Percentiles rank a stretch among this genome's conserved stretches.
These are phyloP conservation scores for Pyronema omphalodes DNA, from an alignment of 495 filamentous ascomycete genomes.

Conservation along the genomic window DNA sequence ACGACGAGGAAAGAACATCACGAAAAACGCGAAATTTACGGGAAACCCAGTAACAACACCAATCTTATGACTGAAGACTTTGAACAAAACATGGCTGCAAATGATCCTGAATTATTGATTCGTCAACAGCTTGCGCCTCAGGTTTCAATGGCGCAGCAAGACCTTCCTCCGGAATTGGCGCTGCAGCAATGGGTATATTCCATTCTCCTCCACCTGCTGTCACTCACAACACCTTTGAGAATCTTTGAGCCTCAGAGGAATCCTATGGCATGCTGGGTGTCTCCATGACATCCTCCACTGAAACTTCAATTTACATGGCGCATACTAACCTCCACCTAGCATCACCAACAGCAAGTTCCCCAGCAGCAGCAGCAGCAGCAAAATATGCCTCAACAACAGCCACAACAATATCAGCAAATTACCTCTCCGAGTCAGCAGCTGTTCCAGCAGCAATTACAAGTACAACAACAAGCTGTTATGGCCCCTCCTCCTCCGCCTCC, in stretches of 20 bases:
- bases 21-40: too few relatives aligned
- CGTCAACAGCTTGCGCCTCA: slow-evolving; percentile 15
- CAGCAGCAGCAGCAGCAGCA: slow-evolving; percentile 4
- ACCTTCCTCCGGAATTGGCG: slow-evolving; percentile 5
- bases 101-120: slow-evolving; percentile 15
- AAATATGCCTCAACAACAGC: background rate
- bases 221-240: background rate
- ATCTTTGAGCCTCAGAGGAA: background rate
- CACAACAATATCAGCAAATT: background rate
- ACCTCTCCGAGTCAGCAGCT: background rate
- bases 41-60: too few relatives aligned
- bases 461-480: background rate
- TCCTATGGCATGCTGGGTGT: too few relatives aligned
- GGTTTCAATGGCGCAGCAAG: background rate
- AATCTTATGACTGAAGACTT: too few relatives aligned
- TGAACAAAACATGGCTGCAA: too few relatives aligned
- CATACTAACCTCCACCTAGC: background rate
- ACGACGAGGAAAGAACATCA: too few relatives aligned
- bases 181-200: background rate
- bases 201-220: slow-evolving; percentile 1
- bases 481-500: background rate
- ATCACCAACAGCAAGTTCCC: slow-evolving; percentile 1
- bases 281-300: too few relatives aligned
- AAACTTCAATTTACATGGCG: background rate
- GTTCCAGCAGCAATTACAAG: background rate